Percentiles rank a stretch among this genome's conserved stretches.
These are phyloP conservation scores for Hylodesmum podocarpum DNA, from an alignment of 306 rosid genomes.

Conservation along the genomic window DNA sequence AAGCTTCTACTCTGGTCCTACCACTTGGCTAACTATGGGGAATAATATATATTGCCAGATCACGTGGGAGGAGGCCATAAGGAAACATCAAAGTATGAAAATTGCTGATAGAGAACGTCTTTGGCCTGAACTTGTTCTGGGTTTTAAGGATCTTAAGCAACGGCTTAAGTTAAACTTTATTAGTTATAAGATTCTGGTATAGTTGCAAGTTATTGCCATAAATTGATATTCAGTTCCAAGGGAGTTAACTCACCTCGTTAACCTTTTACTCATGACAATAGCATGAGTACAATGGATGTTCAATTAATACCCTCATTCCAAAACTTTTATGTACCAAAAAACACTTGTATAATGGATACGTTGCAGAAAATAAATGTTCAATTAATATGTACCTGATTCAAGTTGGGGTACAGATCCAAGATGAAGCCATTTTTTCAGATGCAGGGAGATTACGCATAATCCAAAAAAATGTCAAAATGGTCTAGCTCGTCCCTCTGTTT, in stretches of 20 bases:
- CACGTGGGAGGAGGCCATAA: constrained; percentile 99
- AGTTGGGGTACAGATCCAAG: constrained; percentile 64
- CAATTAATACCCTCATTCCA: neutral
- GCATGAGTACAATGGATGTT: no score
- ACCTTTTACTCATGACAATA: no score
- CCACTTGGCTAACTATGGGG: constrained; percentile 40
- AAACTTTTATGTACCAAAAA: neutral
- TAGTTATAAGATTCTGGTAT: neutral
- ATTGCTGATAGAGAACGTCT: constrained; percentile 83
- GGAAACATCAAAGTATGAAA: constrained; percentile 89
- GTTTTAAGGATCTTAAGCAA: constrained; percentile 82
- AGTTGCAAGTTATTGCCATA: neutral
- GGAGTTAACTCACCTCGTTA: neutral
- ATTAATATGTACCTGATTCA: constrained; percentile 7
- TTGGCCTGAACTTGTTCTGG: constrained; percentile 91
- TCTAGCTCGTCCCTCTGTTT: constrained; percentile 9
- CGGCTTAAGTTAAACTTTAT: constrained; percentile 58
- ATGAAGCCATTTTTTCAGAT: constrained; percentile 76
- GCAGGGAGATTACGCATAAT: constrained; percentile 71
- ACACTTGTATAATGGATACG: neutral
- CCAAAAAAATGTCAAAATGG: constrained; percentile 83
- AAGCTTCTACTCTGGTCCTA: neutral
- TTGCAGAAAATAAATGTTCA: constrained; percentile 9
- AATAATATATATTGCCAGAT: constrained; percentile 76
- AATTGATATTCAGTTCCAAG: neutral